Base-by-base conservation (phyloP, 2,329 filamentous ascomycete species). In the Neurospora sp. region DNA sequence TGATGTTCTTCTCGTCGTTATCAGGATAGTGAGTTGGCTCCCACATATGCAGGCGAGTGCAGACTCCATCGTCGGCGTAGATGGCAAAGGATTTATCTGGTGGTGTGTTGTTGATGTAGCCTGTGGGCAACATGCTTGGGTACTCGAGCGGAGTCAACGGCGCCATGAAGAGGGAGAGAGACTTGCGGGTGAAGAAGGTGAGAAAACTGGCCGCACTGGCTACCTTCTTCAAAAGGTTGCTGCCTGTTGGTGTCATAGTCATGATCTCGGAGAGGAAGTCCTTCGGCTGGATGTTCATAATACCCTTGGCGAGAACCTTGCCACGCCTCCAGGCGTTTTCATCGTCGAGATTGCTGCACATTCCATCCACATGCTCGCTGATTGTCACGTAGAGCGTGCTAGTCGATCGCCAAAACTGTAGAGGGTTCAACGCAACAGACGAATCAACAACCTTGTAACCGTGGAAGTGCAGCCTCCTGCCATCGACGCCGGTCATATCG, bases 371-470 rank as follows among this genome's bases (percentile, higher is more conserved):
- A 52, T 74, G 74, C 70, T 84, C 78, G 17, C 85, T 86, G 69
- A 90, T 83, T 1, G 84, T 87, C 66, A 89, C 87, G 72, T 88
- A 89, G 0, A 91, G 81, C 0, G 87, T 89, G 23, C 84, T 88
- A 0, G 87, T 88, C 2, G 88, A 85, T 67, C 81, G 81, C 88
- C 88, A 90, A 70, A 91, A 87, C 71, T 85, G 81, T 52, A 80
- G 73, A 1, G 85, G 83, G 1, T 84, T 83, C 40, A 90, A 80
- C 1, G 87, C 86, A 0, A 87, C 85, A 0, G 85, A 86, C 3
- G 88, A 84, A 76, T 89, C 85, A 57, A 90, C 83, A 1, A 87
- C 81, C 77, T 90, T 90, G 78, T 85, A 87, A 0, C 88, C 88
- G 71, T 88, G 82, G 75, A 91, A 87, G 70, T 86, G 84, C 66